These are phyloP conservation scores for Achaetomium macrosporum DNA, from an alignment of 2,329 filamentous ascomycete species.

Conservation along the genomic window DNA sequence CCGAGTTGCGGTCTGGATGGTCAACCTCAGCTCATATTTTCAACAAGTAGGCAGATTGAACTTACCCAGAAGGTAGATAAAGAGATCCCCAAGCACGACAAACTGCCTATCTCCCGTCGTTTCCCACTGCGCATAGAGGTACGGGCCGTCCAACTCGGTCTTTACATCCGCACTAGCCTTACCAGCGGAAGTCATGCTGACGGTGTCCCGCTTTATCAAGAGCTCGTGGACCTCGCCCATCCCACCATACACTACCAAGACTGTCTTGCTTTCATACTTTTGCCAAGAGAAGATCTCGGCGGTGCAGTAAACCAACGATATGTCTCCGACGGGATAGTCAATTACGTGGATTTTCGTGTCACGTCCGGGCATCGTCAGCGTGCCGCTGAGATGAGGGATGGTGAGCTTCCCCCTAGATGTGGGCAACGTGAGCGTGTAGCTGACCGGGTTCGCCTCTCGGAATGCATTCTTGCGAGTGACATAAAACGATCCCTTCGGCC, in stretches of 20 bases:
- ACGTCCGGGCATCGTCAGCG: slow-evolving; percentile 52
- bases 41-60: not conserved
- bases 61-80: slow-evolving; percentile 45
- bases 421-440: slow-evolving; percentile 58
- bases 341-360: slow-evolving; percentile 64
- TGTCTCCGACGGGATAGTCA: slow-evolving; percentile 58
- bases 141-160: slow-evolving; percentile 18
- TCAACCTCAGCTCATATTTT: not conserved
- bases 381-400: slow-evolving; percentile 51
- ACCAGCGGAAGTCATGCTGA: not conserved
- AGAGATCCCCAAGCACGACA: slow-evolving; percentile 34
- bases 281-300: slow-evolving; percentile 68
- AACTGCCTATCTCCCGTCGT: slow-evolving; percentile 28
- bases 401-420: slow-evolving; percentile 39
- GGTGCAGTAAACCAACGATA: slow-evolving; percentile 59
- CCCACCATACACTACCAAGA: slow-evolving; percentile 59
- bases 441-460: slow-evolving; percentile 48
- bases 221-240: slow-evolving; percentile 58
- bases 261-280: slow-evolving; percentile 51
- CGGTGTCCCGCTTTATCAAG: slow-evolving; percentile 27
- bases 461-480: slow-evolving; percentile 63
- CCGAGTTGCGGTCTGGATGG: slow-evolving; percentile 53
- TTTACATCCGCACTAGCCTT: slow-evolving; percentile 23
- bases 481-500: slow-evolving; percentile 54
- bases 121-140: slow-evolving; percentile 30